Conservation (phyloP, 2,329 filamentous ascomycete genomes). For the Fusarium foetens region DNA sequence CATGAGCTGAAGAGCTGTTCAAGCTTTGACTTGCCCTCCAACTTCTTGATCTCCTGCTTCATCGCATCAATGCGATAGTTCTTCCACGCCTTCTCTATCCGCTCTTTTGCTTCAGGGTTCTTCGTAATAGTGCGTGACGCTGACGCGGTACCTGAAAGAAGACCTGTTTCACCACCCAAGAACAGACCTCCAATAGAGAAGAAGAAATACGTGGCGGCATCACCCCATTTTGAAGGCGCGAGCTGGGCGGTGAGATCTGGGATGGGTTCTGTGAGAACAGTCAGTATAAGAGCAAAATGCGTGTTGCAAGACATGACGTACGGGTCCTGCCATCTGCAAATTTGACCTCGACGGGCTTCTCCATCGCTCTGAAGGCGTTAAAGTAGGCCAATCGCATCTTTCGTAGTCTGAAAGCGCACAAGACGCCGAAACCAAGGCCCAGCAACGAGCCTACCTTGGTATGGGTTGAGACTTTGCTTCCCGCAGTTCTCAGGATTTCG, state of each 20-base stretch:
- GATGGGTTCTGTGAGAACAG: neutral
- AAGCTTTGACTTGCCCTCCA: conserved; percentile 2
- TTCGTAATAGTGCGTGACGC: conserved; percentile 1
- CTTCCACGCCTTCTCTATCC: neutral
- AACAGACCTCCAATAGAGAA: neutral
- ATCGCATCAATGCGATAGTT: conserved; percentile 4
- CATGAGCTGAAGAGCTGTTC: neutral
- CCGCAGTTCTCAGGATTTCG: neutral
- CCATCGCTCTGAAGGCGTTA: conserved; percentile 1
- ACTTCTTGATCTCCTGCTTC: neutral
- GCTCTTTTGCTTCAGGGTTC: neutral
- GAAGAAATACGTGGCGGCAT: neutral
- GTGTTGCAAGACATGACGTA: neutral
- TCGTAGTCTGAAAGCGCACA: neutral
- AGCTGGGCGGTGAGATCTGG: neutral
- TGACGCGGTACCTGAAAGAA: neutral
- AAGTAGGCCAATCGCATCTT: conserved; percentile 10
- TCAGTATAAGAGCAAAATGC: neutral
- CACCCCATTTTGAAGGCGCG: conserved; percentile 4
- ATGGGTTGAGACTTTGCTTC: neutral
- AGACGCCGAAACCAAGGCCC: neutral
- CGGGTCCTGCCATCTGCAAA: conserved; percentile 3
- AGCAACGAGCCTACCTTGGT: neutral
- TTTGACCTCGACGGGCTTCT: neutral
- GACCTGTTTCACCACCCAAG: neutral